Percentiles rank a stretch among this genome's conserved stretches.
Conservation (phyloP, 106 monocot species). For the Dioscorea zingiberensis region DNA sequence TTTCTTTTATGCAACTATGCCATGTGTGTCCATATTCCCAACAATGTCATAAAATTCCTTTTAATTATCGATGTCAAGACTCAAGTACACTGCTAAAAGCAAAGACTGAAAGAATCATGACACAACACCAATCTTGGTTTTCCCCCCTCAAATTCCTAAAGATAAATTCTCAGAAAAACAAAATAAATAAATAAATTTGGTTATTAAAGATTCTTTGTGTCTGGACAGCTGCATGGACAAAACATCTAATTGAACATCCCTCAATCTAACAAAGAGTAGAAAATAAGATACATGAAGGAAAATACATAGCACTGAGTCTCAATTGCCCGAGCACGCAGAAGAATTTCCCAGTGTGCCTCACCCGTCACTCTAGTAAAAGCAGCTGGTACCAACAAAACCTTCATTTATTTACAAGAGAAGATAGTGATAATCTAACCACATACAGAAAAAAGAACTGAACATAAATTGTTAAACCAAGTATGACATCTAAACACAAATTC, state of each 20-base stretch:
- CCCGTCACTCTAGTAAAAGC: constrained; percentile 93
- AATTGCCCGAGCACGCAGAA: constrained; percentile 90
- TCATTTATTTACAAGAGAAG: background rate
- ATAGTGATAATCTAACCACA: background rate
- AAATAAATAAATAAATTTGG: no score
- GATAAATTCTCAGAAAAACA: no score
- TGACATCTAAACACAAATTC: background rate
- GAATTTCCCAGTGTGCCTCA: constrained; percentile 93
- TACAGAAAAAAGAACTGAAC: background rate
- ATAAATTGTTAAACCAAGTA: background rate
- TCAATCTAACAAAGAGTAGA: background rate
- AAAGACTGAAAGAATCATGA: no score
- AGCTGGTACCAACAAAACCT: constrained; percentile 90
- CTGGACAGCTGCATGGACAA: no score
- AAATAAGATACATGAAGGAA: background rate
- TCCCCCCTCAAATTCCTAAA: no score
- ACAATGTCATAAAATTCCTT: no score
- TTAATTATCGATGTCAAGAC: no score
- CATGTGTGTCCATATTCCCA: no score
- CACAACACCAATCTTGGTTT: no score
- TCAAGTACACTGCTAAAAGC: no score
- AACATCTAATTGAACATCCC: background rate
- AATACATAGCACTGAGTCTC: constrained; percentile 95
- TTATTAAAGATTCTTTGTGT: no score
- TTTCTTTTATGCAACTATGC: no score